A percentile compares a stretch with the other conserved stretches of the same genome.
Conservation (phyloP, 495 filamentous ascomycete species). For the Cercophora newfieldiana region DNA sequence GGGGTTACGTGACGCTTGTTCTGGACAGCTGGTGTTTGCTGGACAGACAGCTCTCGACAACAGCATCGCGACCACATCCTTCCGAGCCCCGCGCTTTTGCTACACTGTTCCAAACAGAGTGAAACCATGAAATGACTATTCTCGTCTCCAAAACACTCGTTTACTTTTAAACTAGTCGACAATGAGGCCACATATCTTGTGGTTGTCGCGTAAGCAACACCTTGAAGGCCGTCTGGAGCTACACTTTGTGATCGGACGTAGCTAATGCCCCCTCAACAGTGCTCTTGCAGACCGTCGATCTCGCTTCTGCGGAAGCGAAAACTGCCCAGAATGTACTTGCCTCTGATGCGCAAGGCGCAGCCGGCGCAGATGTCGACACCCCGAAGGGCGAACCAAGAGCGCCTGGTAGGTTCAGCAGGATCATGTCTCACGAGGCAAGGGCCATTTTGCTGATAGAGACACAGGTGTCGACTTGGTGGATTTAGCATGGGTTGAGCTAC, state of each 20-base stretch:
- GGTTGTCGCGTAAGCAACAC: constrained; percentile 45
- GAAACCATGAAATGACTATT: constrained; percentile 29
- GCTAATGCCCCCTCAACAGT: constrained; percentile 32
- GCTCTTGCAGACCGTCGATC: constrained; percentile 47
- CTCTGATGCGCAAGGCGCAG: constrained; percentile 24
- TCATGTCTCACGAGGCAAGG: not conserved
- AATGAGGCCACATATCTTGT: constrained; percentile 45
- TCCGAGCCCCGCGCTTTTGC: not conserved
- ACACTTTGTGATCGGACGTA: constrained; percentile 25
- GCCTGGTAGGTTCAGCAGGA: constrained; percentile 27
- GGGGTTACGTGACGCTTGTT: constrained; percentile 2
- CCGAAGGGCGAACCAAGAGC: constrained; percentile 19
- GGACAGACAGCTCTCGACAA: not conserved
- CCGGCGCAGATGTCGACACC: constrained; percentile 32
- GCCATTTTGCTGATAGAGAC: constrained; percentile 12
- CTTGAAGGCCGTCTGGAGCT: not conserved
- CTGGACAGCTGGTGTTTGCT: constrained; percentile 21
- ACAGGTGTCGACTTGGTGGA: constrained; percentile 48
- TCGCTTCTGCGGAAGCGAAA: constrained; percentile 35
- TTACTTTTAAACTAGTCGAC: constrained; percentile 27
- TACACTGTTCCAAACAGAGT: not conserved
- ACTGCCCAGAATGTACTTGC: constrained; percentile 38
- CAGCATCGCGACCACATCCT: not conserved
- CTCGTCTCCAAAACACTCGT: constrained; percentile 1
- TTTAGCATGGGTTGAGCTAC: constrained; percentile 43